Evolutionary conservation across 805 yeast species (phyloP), one percentile per base, ranked within the genome.

Genomic region (Pichia manshurica): DNA sequence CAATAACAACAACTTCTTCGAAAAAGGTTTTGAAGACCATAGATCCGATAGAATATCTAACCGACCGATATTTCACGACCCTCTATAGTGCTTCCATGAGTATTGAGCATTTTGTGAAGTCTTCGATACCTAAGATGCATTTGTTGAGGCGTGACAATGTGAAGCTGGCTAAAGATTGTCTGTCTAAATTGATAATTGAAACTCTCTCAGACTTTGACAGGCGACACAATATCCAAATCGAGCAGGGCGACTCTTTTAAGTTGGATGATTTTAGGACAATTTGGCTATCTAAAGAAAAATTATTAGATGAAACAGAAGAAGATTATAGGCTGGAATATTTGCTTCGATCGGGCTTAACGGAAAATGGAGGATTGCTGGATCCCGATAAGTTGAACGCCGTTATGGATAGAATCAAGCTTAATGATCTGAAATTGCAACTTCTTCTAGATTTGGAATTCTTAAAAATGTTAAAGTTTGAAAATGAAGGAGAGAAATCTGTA

Each of bases 351-450:
- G 10, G 10, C 29, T 25, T 25, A 8, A 25, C 29, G 10, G 10
- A 25, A 25, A 25, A 25, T 25, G 10, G n/a, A n/a, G n/a, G n/a
- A n/a, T n/a, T n/a, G n/a, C n/a, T 25, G 7, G 42, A 47, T 13
- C 17, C 46, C 0, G 44, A 41, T 19, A 43, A 44, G 8, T 20
- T 55, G 7, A 51, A 47, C 5, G 44, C 41, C 5, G 25, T 25
- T 12, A 38, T 58, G 17, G 29, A 44, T 5, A 29, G 42, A 22
- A 39, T 64, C 19, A 63, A 59, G 42, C 37, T 52, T 1, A 52
- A 60, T 36, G 69, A 65, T 37, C 58, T 63, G 2, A 60, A 58
- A 44, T 44, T 64, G 20, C 69, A 65, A 45, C 52, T 65, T 3
- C 36, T 65, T 15, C 36, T 65, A 22, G 39, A 56, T 19, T 42